These are phyloP conservation scores for Cercospora sp. DNA, from an alignment of 2,329 filamentous ascomycete genomes.

Conservation along the genomic window DNA sequence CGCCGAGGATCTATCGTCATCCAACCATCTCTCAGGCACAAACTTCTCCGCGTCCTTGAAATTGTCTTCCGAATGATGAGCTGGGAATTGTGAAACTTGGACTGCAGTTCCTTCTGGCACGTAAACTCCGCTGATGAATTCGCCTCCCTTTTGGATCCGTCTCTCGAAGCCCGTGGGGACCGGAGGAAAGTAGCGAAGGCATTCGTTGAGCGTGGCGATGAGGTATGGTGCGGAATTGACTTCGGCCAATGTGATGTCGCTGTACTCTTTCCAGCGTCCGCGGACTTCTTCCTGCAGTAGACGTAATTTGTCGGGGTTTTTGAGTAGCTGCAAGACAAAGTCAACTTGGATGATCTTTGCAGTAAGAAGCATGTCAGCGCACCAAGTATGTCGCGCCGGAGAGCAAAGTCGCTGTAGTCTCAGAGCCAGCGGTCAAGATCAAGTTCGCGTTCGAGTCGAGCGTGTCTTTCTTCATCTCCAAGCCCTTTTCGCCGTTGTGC, in stretches of 20 bases:
- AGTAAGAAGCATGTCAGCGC: background rate
- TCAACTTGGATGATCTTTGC: background rate
- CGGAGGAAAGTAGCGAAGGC: conserved; percentile 48
- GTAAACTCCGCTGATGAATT: conserved; percentile 32
- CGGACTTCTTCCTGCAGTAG: conserved; percentile 48
- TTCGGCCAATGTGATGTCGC: conserved; percentile 32
- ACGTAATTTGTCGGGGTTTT: conserved; percentile 40
- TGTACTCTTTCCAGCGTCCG: conserved; percentile 38
- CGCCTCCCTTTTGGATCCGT: conserved; percentile 30
- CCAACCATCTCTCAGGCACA: conserved; percentile 38
- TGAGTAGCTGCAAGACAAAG: conserved; percentile 36
- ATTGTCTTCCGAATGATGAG: conserved; percentile 29
- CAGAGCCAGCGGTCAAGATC: conserved; percentile 50
- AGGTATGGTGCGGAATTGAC: conserved; percentile 39
- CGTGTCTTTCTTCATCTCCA: conserved; percentile 31
- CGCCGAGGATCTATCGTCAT: conserved; percentile 15
- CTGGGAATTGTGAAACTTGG: conserved; percentile 30
- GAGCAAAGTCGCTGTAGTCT: conserved; percentile 54
- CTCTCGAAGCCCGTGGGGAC: conserved; percentile 44
- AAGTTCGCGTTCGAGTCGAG: conserved; percentile 51
- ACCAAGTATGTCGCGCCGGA: conserved; percentile 42
- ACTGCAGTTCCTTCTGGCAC: conserved; percentile 35
- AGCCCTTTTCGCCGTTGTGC: conserved; percentile 40
- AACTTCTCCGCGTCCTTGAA: conserved; percentile 32
- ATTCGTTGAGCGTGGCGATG: conserved; percentile 48